Conservation (phyloP, 169 alveolate species). For the Cryptosporidium canis region DNA sequence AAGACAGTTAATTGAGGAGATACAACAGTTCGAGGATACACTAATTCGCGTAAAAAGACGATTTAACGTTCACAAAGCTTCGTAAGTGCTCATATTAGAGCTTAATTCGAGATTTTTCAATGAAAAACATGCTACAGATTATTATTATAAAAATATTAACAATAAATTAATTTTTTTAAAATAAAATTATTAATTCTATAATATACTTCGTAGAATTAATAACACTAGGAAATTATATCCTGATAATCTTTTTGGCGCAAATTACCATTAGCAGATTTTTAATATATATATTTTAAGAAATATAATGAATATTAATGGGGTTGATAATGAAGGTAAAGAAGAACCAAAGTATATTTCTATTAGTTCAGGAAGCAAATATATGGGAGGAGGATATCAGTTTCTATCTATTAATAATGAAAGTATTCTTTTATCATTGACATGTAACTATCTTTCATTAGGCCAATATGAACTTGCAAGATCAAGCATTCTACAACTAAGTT, state of each 20-base stretch:
- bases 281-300: not conserved
- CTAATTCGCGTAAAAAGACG: not conserved
- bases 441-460: conserved; percentile 66
- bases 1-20: conserved; percentile 11
- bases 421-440: conserved; percentile 1
- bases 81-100: conserved; percentile 39
- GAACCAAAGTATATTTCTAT: not conserved
- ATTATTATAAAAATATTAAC: not conserved
- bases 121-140: not conserved
- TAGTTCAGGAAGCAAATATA: not conserved
- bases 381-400: not conserved
- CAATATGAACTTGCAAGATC: conserved; percentile 64
- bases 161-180: too few species aligned
- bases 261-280: not conserved
- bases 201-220: too few species aligned
- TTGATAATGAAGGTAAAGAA: not conserved
- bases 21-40: conserved; percentile 34
- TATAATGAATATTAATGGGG: not conserved
- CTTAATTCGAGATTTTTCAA: not conserved
- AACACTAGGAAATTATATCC: not conserved
- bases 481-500: conserved; percentile 3
- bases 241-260: not conserved
- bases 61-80: not conserved
- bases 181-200: too few species aligned
- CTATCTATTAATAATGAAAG: not conserved